These are phyloP conservation scores for Candida qinlingensis DNA, from an alignment of 805 yeast genomes.

Conservation along the genomic window DNA sequence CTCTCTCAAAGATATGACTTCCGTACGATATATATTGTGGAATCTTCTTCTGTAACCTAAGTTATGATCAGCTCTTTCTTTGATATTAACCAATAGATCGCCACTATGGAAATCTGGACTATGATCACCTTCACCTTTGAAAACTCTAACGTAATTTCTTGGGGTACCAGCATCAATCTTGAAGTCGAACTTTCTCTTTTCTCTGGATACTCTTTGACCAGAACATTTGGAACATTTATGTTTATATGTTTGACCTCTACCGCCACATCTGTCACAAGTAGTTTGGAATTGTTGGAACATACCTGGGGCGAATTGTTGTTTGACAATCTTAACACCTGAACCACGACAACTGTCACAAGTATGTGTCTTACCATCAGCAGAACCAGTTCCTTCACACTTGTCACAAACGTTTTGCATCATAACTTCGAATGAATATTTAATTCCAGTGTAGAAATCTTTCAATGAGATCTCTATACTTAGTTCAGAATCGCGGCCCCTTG, in stretches of 20 bases:
- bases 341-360: conserved; percentile 72
- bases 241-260: conserved; percentile 64
- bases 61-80: conserved; percentile 50
- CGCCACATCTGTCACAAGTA: conserved; percentile 74
- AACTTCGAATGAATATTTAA: conserved; percentile 50
- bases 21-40: conserved; percentile 71
- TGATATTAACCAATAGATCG: conserved; percentile 57
- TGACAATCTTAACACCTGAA: conserved; percentile 57
- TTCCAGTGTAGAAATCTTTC: conserved; percentile 69
- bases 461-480: conserved; percentile 53
- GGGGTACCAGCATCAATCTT: conserved; percentile 67
- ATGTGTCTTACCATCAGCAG: conserved; percentile 68
- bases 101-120: conserved; percentile 82
- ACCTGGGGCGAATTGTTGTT: conserved; percentile 80
- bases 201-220: conserved; percentile 62
- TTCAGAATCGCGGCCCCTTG: conserved; percentile 58
- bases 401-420: conserved; percentile 72
- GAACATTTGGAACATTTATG: conserved; percentile 64
- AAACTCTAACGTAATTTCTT: conserved; percentile 50
- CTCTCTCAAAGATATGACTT: conserved; percentile 66
- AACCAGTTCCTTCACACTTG: conserved; percentile 79
- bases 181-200: conserved; percentile 50
- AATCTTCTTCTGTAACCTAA: conserved; percentile 86
- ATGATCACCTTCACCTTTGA: conserved; percentile 78
- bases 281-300: conserved; percentile 84